Evolutionary conservation across 1,284 basidiomycete genomes (phyloP), one percentile per base, ranked within the genome.

Genomic region (Omphalotus olearius): DNA sequence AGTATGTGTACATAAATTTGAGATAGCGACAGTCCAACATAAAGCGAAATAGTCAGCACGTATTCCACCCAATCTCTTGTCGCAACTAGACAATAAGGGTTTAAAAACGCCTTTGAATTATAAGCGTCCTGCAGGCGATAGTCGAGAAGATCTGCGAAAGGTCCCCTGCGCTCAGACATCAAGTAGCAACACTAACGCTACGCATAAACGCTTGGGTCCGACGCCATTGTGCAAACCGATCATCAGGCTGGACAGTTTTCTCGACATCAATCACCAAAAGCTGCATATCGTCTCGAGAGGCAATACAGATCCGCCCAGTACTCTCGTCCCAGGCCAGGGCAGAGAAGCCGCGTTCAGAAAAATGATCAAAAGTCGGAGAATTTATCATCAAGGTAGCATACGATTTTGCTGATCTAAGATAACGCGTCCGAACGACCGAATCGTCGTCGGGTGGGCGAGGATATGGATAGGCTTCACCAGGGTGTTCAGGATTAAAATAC

Each of bases 271-370:
- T 44, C 30, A 70, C 63, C 53, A 65, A 54, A 44, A 74, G 63
- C n/a, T 60, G 51, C 23, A 60, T 50, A 25, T 66, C 67, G 20
- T 63, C 50, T 17, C 60, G 61, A n/a, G 65, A 56, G 16, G 67
- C 67, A 11, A 75, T 57, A 48, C 71, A 73, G 14, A 76, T 60
- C 47, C 72, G 67, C 7, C 73, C 74, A 40, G 72, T 72, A 18
- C 66, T 62, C 56, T 77, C 75, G 49, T 78, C 75, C 70, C 71
- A 78, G 16, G 70, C 60, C 20, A 75, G 68, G 7, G 71, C 70
- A 16, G 62, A 59, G 30, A 74, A 50, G 0, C 73, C 72, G 2
- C 64, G 60, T 10, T 58, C 56, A 3, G 39, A n/a, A 18, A 57
- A 38, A n/a, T 38, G n/a, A 4, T 52, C 11, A 20, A 51, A 53